Evolutionary conservation across 2,329 filamentous ascomycete species (phyloP).

Genomic region (Ophiostoma australiae): DNA sequence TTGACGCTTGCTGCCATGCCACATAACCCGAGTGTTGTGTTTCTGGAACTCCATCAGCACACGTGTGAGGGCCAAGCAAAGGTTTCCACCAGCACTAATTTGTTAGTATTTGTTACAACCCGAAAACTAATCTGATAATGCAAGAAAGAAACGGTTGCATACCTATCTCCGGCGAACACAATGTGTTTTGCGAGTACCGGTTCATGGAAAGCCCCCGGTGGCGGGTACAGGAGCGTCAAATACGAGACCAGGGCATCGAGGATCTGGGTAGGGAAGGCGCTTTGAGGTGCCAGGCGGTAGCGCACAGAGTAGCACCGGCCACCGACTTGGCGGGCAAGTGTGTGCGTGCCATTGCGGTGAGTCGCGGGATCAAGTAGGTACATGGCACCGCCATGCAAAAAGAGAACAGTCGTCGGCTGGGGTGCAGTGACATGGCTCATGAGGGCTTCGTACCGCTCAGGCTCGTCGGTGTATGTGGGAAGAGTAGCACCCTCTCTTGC

Average conservation of each 20-base stretch:
- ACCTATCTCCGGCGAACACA: conserved; percentile 67
- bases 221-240: conserved; percentile 66
- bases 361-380: conserved; percentile 66
- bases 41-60: conserved; percentile 59
- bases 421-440: conserved; percentile 62
- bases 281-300: conserved; percentile 69
- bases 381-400: conserved; percentile 73
- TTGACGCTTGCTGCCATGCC: conserved; percentile 54
- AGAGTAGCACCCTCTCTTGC: conserved; percentile 47
- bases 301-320: conserved; percentile 67
- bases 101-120: not conserved
- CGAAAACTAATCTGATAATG: not conserved
- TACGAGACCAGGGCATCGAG: conserved; percentile 70
- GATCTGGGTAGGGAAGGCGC: conserved; percentile 68
- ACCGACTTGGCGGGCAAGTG: conserved; percentile 60
- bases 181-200: conserved; percentile 61
- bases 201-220: conserved; percentile 60
- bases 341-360: conserved; percentile 55
- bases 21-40: conserved; percentile 46
- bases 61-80: conserved; percentile 62
- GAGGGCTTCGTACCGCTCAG: conserved; percentile 59
- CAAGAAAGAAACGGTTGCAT: conserved; percentile 24
- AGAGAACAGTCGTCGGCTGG: conserved; percentile 60
- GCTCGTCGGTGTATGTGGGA: conserved; percentile 52
- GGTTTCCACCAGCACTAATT: conserved; percentile 66